These are phyloP conservation scores for Raphanus hybrid DNA, from an alignment of 441 rosid species.

Conservation along the genomic window DNA sequence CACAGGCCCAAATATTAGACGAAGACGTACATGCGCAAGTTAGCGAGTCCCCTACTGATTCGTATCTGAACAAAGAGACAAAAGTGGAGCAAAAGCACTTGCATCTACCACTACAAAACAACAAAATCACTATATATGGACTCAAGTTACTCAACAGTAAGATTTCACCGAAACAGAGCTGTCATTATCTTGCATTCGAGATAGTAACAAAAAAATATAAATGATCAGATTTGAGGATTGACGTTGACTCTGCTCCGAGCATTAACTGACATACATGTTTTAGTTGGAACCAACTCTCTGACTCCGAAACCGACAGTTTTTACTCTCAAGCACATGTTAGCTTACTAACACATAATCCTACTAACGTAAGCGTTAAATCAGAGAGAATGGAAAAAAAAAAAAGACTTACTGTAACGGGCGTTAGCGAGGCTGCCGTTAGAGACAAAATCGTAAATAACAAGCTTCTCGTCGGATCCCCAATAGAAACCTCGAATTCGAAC, in stretches of 20 bases:
- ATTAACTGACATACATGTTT: conserved; percentile 55
- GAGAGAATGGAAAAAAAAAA: not conserved
- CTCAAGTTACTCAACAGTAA: conserved; percentile 23
- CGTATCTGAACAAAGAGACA: conserved; percentile 30
- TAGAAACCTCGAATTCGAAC: conserved; percentile 88
- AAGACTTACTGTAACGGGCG: conserved; percentile 79
- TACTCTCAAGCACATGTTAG: conserved; percentile 38
- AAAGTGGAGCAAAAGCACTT: conserved; percentile 21
- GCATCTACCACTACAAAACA: conserved; percentile 24
- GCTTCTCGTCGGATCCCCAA: conserved; percentile 88
- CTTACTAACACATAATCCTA: not conserved
- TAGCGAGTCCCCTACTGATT: conserved; percentile 28
- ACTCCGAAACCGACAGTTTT: conserved; percentile 45
- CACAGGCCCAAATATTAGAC: not conserved
- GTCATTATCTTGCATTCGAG: conserved; percentile 48
- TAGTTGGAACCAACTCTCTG: conserved; percentile 57
- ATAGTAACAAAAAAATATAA: conserved; percentile 15
- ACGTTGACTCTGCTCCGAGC: conserved; percentile 54
- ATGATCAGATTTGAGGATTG: conserved; percentile 22
- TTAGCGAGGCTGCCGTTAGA: conserved; percentile 92
- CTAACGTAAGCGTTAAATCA: conserved; percentile 40
- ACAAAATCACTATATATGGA: conserved; percentile 32
- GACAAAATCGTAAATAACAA: conserved; percentile 84
- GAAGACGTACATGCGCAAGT: conserved; percentile 12
- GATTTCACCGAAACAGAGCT: conserved; percentile 22